A percentile compares a stretch with the other conserved stretches of the same genome.
Conservation (phyloP, 2,329 filamentous ascomycete genomes). For the Aphanocladium album region DNA sequence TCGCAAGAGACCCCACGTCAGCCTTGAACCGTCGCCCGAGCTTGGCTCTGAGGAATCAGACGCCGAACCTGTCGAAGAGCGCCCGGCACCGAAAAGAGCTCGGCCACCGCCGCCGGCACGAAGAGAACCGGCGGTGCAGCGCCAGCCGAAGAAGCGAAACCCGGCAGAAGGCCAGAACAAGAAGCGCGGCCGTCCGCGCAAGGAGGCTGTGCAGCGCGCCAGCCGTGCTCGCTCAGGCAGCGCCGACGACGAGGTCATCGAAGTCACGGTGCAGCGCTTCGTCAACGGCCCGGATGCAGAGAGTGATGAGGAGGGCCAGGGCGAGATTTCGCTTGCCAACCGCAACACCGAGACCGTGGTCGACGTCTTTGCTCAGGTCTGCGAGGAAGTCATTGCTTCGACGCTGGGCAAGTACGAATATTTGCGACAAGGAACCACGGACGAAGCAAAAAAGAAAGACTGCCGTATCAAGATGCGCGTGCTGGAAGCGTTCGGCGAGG, state of each 20-base stretch:
- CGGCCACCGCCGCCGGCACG: conserved; percentile 21
- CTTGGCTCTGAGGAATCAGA: conserved; percentile 32
- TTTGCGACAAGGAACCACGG: conserved; percentile 32
- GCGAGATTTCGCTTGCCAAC: conserved; percentile 50
- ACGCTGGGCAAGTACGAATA: conserved; percentile 45
- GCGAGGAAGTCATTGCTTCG: conserved; percentile 53
- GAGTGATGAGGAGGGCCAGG: conserved; percentile 37
- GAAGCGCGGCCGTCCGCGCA: conserved; percentile 16
- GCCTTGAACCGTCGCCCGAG: conserved; percentile 35
- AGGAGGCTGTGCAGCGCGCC: neutral
- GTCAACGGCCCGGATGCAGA: conserved; percentile 40
- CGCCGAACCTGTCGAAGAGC: conserved; percentile 19
- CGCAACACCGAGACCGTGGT: conserved; percentile 54
- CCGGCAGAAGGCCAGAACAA: conserved; percentile 1
- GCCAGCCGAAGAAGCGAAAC: conserved; percentile 7
- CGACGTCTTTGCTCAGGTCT: conserved; percentile 58
- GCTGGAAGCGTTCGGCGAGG: conserved; percentile 54
- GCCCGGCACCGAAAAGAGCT: conserved; percentile 29
- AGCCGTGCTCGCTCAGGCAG: neutral
- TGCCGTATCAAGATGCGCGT: conserved; percentile 50
- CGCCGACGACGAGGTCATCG: conserved; percentile 30
- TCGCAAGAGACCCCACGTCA: conserved; percentile 5
- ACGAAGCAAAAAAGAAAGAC: conserved; percentile 46
- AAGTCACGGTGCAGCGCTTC: conserved; percentile 58
- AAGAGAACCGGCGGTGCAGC: conserved; percentile 2